These are phyloP conservation scores for Adansonia digitata DNA, from an alignment of 345 rosid species.

Conservation along the genomic window DNA sequence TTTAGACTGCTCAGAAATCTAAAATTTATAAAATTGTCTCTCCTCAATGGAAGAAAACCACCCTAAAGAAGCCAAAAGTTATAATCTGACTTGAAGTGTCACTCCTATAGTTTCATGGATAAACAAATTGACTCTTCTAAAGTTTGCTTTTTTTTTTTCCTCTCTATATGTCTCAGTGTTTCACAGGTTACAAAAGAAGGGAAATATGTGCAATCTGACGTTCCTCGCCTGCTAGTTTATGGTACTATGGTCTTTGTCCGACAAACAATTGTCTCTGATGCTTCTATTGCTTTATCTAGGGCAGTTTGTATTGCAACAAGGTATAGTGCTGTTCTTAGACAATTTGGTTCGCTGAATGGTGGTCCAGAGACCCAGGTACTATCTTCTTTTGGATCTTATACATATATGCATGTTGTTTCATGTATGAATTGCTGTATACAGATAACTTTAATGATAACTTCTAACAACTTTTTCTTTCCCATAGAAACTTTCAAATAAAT, in stretches of 20 bases:
- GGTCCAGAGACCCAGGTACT: slow-evolving; percentile 84
- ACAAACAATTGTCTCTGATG: slow-evolving; percentile 81
- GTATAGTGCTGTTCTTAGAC: slow-evolving; percentile 94
- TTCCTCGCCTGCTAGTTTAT: slow-evolving; percentile 84
- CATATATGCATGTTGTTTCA: not conserved
- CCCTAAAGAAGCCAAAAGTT: not conserved
- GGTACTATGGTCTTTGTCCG: slow-evolving; percentile 97
- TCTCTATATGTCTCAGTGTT: slow-evolving; percentile 49
- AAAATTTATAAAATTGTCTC: not conserved
- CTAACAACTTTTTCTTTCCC: not conserved
- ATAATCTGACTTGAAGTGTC: not conserved
- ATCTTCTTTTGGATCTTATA: not conserved
- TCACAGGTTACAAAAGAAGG: slow-evolving; percentile 91
- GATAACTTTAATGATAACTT: slow-evolving; percentile 1
- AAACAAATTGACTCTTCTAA: slow-evolving; percentile 11
- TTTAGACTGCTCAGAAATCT: not conserved
- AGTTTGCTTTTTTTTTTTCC: slow-evolving; percentile 14
- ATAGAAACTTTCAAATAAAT: not conserved
- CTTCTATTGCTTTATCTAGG: slow-evolving; percentile 77
- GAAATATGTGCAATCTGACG: slow-evolving; percentile 65
- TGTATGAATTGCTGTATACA: not conserved
- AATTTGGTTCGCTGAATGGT: slow-evolving; percentile 75
- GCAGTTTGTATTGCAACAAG: slow-evolving; percentile 98
- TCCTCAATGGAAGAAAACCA: not conserved
- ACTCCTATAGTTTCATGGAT: slow-evolving; percentile 3